phyloP scores from a whole-genome alignment of 148 eudicot genomes.

The Rhododendron simsii region DNA sequence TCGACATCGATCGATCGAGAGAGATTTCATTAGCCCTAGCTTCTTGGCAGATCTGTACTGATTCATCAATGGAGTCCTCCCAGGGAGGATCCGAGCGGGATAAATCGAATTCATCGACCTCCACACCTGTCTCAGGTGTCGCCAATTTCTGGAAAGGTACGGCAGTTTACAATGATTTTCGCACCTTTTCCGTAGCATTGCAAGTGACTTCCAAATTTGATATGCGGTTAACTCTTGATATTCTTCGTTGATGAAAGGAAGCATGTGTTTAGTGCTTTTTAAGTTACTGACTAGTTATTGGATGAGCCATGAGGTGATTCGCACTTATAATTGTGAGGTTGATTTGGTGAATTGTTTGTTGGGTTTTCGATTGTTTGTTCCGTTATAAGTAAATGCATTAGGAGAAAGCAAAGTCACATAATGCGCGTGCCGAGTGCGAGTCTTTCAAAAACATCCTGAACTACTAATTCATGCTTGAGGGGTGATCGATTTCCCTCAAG shows the following conservation, averaged over 20 bases:
- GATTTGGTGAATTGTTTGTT: not conserved
- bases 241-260: not conserved
- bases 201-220: not conserved
- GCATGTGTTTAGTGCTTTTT: not conserved
- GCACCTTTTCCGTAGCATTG: not conserved
- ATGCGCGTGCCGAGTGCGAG: not conserved
- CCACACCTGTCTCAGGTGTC: constrained; percentile 64
- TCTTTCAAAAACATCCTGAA: not conserved
- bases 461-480: not conserved
- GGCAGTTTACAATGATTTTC: not conserved
- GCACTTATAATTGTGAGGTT: not conserved
- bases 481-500: not conserved
- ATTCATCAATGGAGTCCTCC: constrained; percentile 61
- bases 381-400: too few species aligned
- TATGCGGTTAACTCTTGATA: not conserved
- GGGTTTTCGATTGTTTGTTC: not conserved
- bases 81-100: constrained; percentile 56
- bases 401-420: not conserved
- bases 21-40: constrained; percentile 1
- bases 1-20: not conserved
- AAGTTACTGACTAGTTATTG: not conserved
- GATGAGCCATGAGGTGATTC: not conserved
- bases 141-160: constrained; percentile 97
- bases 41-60: constrained; percentile 23
- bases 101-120: constrained; percentile 43